Base-by-base conservation (phyloP, 2,329 filamentous ascomycete genomes). In the Stenocarpella maydis region DNA sequence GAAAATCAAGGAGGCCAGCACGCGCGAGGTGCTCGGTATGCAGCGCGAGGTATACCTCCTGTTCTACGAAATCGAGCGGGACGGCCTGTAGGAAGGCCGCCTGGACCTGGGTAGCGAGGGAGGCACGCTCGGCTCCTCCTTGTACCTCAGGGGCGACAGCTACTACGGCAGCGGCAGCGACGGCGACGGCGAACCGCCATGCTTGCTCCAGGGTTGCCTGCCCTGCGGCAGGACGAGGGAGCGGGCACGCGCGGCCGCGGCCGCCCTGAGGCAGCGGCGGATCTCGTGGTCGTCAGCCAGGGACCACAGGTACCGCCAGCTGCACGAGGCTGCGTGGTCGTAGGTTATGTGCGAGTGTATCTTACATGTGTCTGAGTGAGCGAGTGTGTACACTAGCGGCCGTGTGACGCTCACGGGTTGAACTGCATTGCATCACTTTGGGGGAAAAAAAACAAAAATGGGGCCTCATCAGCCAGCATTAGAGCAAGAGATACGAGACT, bases 31-130 rank as follows among this genome's bases (percentile, higher is more conserved):
- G 8, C 80, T 99, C 69, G 89, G 90, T 9, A 97, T 98, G 94
- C 94, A 98, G 81, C 91, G 91, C 75, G 96, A 99, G 80, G 95
- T 98, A 0, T 99, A 99, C 79, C 83, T 99, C 77, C 81, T 99
- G 64, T 99, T 99, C 79, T 99, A 99, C 80, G 95, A 98, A 83
- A 82, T 97, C 75, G 92, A 95, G 73, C 85, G 84, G 74, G 79
- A 81, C 55, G 71, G 63, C 52, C 52, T 52, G 39, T 71, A 71
- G 70, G 67, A 55, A 52, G 43, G 65, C 61, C 68, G 43, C 45
- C 19, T 21, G 31, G 39, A 41, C 43, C n/a, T 12, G 14, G 54
- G 43, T 21, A 50, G 28, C 65, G 52, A 28, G 28, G 54, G 41
- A 17, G 41, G 26, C 50, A 67, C 64, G 52, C 52, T 63, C 43